Conservation (phyloP, 768 basidiomycete species). For the Rhizopogon roseolus region DNA sequence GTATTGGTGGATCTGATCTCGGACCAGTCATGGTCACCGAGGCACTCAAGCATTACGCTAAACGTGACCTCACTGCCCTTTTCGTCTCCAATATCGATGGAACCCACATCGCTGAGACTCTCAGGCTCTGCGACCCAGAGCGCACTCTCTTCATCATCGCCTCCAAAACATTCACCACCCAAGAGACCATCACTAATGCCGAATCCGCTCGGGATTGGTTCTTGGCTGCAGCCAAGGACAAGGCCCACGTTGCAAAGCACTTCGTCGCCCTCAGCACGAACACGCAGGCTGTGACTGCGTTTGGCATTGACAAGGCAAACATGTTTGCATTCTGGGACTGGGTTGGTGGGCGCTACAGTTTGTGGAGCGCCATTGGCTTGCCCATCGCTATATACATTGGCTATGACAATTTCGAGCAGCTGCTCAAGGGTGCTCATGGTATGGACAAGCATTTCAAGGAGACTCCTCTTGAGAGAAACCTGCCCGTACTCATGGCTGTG, state of each 20-base stretch:
- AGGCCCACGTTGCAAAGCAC: constrained; percentile 94
- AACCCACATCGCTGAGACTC: constrained; percentile 89
- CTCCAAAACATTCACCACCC: constrained; percentile 99
- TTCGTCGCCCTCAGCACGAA: constrained; percentile 98
- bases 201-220: constrained; percentile 95
- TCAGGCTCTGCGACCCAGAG: constrained; percentile 79
- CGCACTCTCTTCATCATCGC: constrained; percentile 96
- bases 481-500: constrained; percentile 87
- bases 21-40: constrained; percentile 99
- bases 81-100: constrained; percentile 99
- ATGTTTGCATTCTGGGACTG: constrained; percentile 99
- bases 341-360: constrained; percentile 97
- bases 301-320: constrained; percentile 87
- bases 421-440: constrained; percentile 89
- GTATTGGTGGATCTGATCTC: constrained; percentile 96
- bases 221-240: constrained; percentile 76
- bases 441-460: constrained; percentile 98
- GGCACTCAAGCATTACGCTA: constrained; percentile 89
- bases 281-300: constrained; percentile 85
- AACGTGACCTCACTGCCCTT: constrained; percentile 80
- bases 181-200: constrained; percentile 99
- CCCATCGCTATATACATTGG: constrained; percentile 93
- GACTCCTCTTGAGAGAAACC: constrained; percentile 81
- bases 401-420: constrained; percentile 87
- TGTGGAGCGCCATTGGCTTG: constrained; percentile 98